phyloP scores from a whole-genome alignment of 495 filamentous ascomycete genomes.

The Pyrenopolyporus hunteri region DNA sequence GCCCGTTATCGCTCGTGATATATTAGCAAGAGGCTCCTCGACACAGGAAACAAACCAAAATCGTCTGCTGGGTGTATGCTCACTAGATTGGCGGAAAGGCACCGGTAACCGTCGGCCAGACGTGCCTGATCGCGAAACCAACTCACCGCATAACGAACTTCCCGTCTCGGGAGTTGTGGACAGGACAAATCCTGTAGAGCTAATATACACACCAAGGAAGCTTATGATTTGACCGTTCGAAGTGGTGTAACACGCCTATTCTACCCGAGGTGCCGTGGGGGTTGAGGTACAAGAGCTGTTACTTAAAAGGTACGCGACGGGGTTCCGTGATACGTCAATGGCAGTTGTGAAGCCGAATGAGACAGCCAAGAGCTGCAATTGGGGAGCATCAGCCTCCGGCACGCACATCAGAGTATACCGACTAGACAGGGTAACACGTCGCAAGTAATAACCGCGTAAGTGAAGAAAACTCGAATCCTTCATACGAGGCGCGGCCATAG shows the following conservation, averaged over 20 bases:
- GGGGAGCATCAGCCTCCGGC: slow-evolving; percentile 31
- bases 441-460: slow-evolving; percentile 56
- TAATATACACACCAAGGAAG: slow-evolving; percentile 10
- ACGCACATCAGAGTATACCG: slow-evolving; percentile 14
- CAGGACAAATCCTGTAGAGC: slow-evolving; percentile 7
- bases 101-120: slow-evolving; percentile 28
- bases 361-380: slow-evolving; percentile 22
- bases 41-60: not conserved
- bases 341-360: slow-evolving; percentile 38
- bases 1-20: not conserved
- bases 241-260: slow-evolving; percentile 27
- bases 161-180: slow-evolving; percentile 18
- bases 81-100: slow-evolving; percentile 16
- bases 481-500: slow-evolving; percentile 66
- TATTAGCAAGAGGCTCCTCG: not conserved
- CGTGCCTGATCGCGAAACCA: slow-evolving; percentile 30
- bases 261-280: slow-evolving; percentile 35
- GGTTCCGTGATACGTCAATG: slow-evolving; percentile 28
- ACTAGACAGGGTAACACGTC: slow-evolving; percentile 51
- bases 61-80: not conserved
- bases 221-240: slow-evolving; percentile 10
- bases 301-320: slow-evolving; percentile 5
- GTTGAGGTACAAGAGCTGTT: slow-evolving; percentile 14
- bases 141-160: slow-evolving; percentile 19
- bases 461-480: slow-evolving; percentile 71